Evolutionary conservation across 2,329 filamentous ascomycete species (phyloP).

Genomic region (Venturia carpophila): DNA sequence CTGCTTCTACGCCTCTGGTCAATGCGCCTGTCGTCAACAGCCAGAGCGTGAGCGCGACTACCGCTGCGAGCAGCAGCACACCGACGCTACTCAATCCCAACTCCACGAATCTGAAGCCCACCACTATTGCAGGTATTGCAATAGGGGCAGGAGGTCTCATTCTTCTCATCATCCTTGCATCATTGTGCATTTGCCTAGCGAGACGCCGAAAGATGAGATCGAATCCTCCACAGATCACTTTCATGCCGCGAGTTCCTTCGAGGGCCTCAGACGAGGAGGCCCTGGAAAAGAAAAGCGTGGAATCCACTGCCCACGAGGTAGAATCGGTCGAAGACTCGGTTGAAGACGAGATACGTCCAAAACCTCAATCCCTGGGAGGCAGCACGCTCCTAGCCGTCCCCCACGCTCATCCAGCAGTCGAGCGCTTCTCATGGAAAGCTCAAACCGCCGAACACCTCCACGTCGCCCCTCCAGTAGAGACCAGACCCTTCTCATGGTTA

Average conservation of each 20-base stretch:
- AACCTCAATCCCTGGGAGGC: not conserved
- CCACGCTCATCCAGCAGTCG: not conserved
- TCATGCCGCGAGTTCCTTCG: not conserved
- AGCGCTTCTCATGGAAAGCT: conserved; percentile 4
- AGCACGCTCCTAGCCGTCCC: not conserved
- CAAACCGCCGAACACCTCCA: not conserved
- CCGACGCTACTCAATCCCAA: not conserved
- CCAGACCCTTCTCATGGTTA: not conserved
- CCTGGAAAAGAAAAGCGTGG: not conserved
- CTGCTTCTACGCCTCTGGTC: not conserved
- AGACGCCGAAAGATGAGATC: not conserved
- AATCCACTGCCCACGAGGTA: not conserved
- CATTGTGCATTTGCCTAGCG: not conserved
- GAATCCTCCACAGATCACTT: not conserved
- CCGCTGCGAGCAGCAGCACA: not conserved
- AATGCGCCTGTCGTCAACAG: not conserved
- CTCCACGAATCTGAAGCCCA: not conserved
- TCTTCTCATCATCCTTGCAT: conserved; percentile 1
- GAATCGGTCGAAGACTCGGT: not conserved
- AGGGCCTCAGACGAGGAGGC: not conserved
- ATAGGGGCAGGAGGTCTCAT: conserved; percentile 1
- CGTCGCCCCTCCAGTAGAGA: not conserved
- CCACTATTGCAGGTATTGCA: conserved; percentile 3
- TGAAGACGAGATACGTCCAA: not conserved
- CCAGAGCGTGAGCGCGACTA: not conserved